Conservation (phyloP, 1,284 basidiomycete species). For the Pseudomicrostroma phylloplanum region DNA sequence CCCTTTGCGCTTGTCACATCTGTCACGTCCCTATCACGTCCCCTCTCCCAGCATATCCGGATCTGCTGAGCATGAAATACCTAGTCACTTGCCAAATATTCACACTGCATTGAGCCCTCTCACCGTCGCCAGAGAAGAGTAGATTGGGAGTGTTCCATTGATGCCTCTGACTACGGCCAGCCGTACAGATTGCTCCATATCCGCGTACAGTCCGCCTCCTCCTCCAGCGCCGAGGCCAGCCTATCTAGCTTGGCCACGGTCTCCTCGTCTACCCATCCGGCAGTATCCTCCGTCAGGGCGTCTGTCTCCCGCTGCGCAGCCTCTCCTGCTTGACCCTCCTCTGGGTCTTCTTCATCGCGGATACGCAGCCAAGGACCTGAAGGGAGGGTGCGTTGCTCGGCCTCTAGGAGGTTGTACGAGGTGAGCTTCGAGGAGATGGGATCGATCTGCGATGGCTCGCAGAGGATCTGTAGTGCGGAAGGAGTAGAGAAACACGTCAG, state of each 20-base stretch:
- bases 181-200: conserved; percentile 9
- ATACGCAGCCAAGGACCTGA: neutral
- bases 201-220: conserved; percentile 16
- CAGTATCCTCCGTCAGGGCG: conserved; percentile 3
- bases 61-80: no score
- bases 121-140: no score
- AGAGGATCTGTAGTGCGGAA: conserved; percentile 7
- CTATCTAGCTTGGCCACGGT: conserved; percentile 15
- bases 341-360: no score
- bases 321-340: no score
- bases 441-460: conserved; percentile 12
- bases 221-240: conserved; percentile 14
- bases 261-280: conserved; percentile 11
- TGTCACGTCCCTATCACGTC: no score
- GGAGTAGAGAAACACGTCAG: neutral
- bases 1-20: no score
- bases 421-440: conserved; percentile 7
- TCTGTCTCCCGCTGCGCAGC: neutral
- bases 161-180: no score
- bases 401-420: conserved; percentile 8
- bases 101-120: no score
- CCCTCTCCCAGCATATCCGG: no score
- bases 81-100: no score
- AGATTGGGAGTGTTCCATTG: no score
- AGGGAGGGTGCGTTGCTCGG: conserved; percentile 10